phyloP scores from a whole-genome alignment of 2,329 filamentous ascomycete genomes.

The Huntiella bhutanensis region DNA sequence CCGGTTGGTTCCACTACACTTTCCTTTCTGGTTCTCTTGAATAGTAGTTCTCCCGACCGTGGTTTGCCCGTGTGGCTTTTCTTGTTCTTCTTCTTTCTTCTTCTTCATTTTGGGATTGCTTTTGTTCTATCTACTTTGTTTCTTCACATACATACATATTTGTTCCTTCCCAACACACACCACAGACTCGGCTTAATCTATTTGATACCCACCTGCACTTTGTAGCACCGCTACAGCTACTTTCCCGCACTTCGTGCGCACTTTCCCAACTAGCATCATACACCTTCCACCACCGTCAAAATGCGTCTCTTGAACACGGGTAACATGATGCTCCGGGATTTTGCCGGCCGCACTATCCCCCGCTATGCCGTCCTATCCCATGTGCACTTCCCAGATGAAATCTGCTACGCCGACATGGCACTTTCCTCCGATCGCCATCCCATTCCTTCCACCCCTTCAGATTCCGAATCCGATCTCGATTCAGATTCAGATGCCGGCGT shows the following conservation, averaged over 20 bases:
- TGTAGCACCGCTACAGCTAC: no score
- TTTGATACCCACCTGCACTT: no score
- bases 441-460: no score
- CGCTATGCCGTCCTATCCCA: conserved; percentile 10
- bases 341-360: conserved; percentile 2
- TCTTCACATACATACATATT: background rate
- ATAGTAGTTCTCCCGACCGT: background rate
- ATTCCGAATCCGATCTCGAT: background rate
- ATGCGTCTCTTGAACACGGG: conserved; percentile 11
- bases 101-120: background rate
- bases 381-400: conserved; percentile 5
- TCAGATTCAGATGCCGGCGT: background rate
- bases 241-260: no score
- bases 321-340: conserved; percentile 8
- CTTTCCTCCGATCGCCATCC: background rate
- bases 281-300: background rate
- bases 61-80: background rate
- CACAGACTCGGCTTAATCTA: background rate
- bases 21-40: background rate
- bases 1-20: background rate
- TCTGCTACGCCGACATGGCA: conserved; percentile 8
- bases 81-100: background rate
- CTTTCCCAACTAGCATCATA: background rate
- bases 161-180: background rate
- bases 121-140: background rate